Conservation (phyloP, 1,284 basidiomycete genomes). For the Pseudozyma tsukubaensis region DNA sequence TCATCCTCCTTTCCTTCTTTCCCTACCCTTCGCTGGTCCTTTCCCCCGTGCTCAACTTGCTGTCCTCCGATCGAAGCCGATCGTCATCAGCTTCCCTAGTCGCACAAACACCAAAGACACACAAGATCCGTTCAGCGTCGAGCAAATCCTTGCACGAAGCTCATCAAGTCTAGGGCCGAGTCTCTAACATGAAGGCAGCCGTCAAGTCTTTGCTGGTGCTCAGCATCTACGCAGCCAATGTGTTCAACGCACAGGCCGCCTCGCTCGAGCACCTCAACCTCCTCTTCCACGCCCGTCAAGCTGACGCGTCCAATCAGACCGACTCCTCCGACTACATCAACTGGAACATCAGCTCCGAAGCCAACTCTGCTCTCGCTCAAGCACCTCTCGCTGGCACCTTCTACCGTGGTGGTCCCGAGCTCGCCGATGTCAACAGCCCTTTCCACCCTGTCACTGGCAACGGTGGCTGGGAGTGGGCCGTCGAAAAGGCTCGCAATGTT, state of each 20-base stretch:
- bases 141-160: background rate
- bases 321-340: background rate
- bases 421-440: constrained; percentile 35
- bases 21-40: too few relatives aligned
- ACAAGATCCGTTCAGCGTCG: background rate
- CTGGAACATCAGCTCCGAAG: constrained; percentile 41
- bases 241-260: constrained; percentile 26
- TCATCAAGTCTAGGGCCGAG: background rate
- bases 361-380: constrained; percentile 32
- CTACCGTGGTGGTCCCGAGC: constrained; percentile 35
- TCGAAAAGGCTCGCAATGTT: constrained; percentile 33
- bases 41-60: background rate
- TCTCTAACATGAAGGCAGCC: constrained; percentile 19
- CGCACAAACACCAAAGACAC: background rate
- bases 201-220: constrained; percentile 37
- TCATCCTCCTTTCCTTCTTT: background rate
- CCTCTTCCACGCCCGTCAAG: constrained; percentile 24
- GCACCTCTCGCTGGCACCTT: constrained; percentile 34
- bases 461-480: constrained; percentile 42
- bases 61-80: background rate
- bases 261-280: constrained; percentile 33
- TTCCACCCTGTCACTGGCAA: constrained; percentile 38
- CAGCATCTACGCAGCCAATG: constrained; percentile 33
- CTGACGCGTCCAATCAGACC: constrained; percentile 14
- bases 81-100: background rate